Base-by-base conservation (phyloP, 441 rosid genomes). In the Lagerstroemia fauriei region DNA sequence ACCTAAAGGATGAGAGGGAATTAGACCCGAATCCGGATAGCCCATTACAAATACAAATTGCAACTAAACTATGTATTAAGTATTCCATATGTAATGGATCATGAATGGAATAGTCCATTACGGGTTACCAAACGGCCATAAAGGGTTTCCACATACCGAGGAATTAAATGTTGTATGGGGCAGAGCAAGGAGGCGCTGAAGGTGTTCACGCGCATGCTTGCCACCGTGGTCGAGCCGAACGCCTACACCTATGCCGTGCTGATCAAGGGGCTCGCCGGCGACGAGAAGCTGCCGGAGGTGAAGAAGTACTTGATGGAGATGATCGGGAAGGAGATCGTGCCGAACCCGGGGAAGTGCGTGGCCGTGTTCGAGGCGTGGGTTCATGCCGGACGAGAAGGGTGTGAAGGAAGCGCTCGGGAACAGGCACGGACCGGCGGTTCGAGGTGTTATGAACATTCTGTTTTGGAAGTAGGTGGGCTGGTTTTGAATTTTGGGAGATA, bases 221-320 rank as follows among this genome's bases (percentile, higher is more conserved):
- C 91, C 0, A 89, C 86, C 1, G 97, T 95, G 4, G 92, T 91
- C 18, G 85, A 78, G 18, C 98, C 97, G 6, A 92, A 92, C 79
- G 95, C 92, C 0, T 93, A 92, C 75, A 91, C 97, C 32, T 95
- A 91, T 11, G 53, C 88, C 0, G 92, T 93, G 17, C 90, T 93
- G n/a, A 86, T 94, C 59, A 92, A 83, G 86, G 95, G 91, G 38
- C 93, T 94, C 0, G 90, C 25, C 18, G 91, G 89, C 46, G 90
- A 76, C 9, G 85, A 79, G 63, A 46, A 85, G 78, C 76, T 85
- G 48, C 87, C 2, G 44, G 94, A 91, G 18, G 92, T 89, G 0
- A 85, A 80, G 83, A 92, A 89, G 84, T 88, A 89, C 78, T 18
- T 92, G 87, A 78, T 90, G 84, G 95, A 94, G 77, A 93, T 94